These are phyloP conservation scores for Cladophialophora exuberans DNA, from an alignment of 2,329 filamentous ascomycete genomes.

Conservation along the genomic window DNA sequence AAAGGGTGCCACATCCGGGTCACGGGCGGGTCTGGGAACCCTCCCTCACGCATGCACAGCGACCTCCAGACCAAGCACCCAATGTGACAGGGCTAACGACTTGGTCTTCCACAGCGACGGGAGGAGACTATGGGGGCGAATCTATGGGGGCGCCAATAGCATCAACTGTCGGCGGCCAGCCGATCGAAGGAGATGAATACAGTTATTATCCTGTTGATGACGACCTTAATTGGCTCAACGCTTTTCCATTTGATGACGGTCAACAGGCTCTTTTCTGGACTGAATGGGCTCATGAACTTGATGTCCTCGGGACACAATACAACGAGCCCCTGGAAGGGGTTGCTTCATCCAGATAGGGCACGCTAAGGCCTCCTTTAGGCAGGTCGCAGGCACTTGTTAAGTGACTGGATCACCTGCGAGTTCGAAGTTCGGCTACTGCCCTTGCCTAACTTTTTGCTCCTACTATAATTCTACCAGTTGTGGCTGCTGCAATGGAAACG, in stretches of 20 bases:
- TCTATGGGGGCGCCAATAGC: too few species aligned
- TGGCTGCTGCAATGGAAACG: too few species aligned
- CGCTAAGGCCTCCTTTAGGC: too few species aligned
- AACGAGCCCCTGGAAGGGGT: too few species aligned
- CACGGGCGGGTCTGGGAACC: not conserved
- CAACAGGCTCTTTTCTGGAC: constrained; percentile 26
- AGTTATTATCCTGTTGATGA: not conserved
- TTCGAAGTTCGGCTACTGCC: too few species aligned
- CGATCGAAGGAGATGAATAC: not conserved
- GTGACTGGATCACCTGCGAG: too few species aligned
- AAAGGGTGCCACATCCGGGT: constrained; percentile 15
- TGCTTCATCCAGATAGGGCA: too few species aligned
- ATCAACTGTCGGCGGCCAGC: too few species aligned
- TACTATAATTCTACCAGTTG: too few species aligned
- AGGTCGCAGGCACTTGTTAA: too few species aligned
- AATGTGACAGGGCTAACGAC: not conserved
- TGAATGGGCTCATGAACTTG: constrained; percentile 20
- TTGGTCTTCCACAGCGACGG: constrained; percentile 1
- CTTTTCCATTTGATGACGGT: constrained; percentile 17
- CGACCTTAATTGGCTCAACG: constrained; percentile 19
- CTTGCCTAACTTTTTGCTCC: too few species aligned
- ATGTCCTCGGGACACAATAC: constrained; percentile 17
- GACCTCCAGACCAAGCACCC: not conserved
- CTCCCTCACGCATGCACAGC: not conserved
- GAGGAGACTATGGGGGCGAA: not conserved